phyloP scores from a whole-genome alignment of 257 asterid species.

The Paraleonurus japonicus region DNA sequence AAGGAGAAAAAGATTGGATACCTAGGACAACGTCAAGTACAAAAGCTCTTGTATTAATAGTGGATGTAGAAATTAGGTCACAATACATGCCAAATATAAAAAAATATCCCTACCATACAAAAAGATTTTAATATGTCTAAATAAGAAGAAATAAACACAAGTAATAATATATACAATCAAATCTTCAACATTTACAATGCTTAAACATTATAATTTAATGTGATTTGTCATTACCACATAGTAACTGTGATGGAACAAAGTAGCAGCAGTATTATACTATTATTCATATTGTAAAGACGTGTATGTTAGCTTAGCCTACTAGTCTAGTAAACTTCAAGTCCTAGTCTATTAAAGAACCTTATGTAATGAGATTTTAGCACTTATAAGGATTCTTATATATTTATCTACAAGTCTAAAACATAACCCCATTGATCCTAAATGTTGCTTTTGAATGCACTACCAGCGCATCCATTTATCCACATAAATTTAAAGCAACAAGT shows the following conservation, averaged over 20 bases:
- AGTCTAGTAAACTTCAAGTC: neutral
- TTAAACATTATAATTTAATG: neutral
- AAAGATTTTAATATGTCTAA: neutral
- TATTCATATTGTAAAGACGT: constrained; percentile 4
- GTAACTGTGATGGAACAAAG: neutral
- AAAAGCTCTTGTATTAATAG: neutral
- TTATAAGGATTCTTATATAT: neutral
- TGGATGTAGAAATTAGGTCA: neutral
- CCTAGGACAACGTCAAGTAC: too few relatives aligned
- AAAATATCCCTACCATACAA: neutral
- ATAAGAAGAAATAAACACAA: neutral
- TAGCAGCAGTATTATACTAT: neutral
- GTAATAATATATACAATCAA: neutral
- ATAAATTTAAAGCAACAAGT: neutral
- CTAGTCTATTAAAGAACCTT: neutral
- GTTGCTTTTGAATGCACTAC: neutral
- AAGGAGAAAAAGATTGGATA: neutral
- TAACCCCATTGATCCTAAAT: neutral
- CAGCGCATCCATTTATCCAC: neutral
- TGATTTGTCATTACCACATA: neutral
- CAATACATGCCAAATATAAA: neutral
- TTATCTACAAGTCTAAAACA: neutral
- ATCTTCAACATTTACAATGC: neutral
- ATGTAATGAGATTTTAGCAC: neutral
- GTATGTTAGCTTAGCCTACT: neutral